Percentiles rank a stretch among this genome's conserved stretches.
Conservation (phyloP, 495 filamentous ascomycete species). For the Daldinia vernicosa region DNA sequence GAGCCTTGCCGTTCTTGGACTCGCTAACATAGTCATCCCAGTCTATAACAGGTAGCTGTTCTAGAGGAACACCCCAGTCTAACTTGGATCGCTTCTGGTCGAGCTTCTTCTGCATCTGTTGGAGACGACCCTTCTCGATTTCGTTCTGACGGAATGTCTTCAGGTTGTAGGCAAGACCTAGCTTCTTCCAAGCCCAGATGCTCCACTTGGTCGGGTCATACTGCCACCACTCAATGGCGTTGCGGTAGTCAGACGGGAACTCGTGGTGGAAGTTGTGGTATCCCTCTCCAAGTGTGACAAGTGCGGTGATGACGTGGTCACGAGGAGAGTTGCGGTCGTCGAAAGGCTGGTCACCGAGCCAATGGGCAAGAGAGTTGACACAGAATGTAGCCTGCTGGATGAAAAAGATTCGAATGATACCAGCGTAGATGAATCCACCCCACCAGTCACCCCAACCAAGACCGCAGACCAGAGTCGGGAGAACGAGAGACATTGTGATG, state of each 20-base stretch:
- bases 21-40: slow-evolving; percentile 96
- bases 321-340: slow-evolving; percentile 98
- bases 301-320: slow-evolving; percentile 93
- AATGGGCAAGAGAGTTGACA: slow-evolving; percentile 98
- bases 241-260: slow-evolving; percentile 98
- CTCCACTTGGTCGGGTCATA: slow-evolving; percentile 99
- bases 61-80: slow-evolving; percentile 95
- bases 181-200: slow-evolving; percentile 93
- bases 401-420: slow-evolving; percentile 94
- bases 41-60: slow-evolving; percentile 92
- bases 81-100: slow-evolving; percentile 92
- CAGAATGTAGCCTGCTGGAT: slow-evolving; percentile 99
- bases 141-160: slow-evolving; percentile 98
- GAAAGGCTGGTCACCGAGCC: slow-evolving; percentile 99
- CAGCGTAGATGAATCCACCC: slow-evolving; percentile 93
- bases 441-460: slow-evolving; percentile 89
- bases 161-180: slow-evolving; percentile 92
- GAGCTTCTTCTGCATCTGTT: slow-evolving; percentile 98
- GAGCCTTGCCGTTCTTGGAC: slow-evolving; percentile 85
- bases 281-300: slow-evolving; percentile 95
- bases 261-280: slow-evolving; percentile 99
- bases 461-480: slow-evolving; percentile 85
- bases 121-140: slow-evolving; percentile 97
- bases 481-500: slow-evolving; percentile 83
- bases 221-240: slow-evolving; percentile 97